Percentiles rank a stretch among this genome's conserved stretches.
These are phyloP conservation scores for Clavispora asparagi DNA, from an alignment of 805 yeast species.

Conservation along the genomic window DNA sequence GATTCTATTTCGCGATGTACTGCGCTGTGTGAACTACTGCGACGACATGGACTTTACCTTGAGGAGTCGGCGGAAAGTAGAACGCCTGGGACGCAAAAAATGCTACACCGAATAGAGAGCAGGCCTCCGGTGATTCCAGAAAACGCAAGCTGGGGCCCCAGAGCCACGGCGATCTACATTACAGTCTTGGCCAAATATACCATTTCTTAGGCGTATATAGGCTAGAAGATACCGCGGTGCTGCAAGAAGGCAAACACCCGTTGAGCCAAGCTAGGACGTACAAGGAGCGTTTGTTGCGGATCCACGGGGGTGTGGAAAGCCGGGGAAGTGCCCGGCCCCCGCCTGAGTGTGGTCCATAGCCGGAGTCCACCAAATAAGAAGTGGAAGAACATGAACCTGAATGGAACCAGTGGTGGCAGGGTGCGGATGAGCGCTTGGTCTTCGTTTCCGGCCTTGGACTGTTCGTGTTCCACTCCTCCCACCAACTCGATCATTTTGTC, in stretches of 20 bases:
- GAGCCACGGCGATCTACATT: too few species aligned
- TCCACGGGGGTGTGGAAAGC: constrained; percentile 9
- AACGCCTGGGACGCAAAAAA: too few species aligned
- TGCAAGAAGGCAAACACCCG: constrained; percentile 14
- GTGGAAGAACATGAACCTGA: constrained; percentile 1
- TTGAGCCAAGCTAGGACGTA: constrained; percentile 4
- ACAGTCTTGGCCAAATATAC: too few species aligned
- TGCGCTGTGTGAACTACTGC: too few species aligned
- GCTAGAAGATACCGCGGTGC: constrained; percentile 10
- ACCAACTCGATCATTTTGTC: constrained; percentile 23
- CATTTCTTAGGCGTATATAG: too few species aligned
- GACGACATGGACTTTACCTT: too few species aligned
- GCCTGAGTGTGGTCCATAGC: constrained; percentile 1
- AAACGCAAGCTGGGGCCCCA: too few species aligned
- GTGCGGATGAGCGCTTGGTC: not conserved
- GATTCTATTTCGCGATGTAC: not conserved
- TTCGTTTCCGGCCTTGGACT: not conserved
- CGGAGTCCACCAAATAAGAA: constrained; percentile 4
- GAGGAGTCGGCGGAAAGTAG: too few species aligned
- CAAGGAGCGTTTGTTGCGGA: constrained; percentile 4
- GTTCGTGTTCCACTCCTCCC: not conserved
- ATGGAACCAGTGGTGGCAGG: not conserved
- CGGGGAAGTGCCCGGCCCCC: not conserved
- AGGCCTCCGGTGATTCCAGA: too few species aligned
- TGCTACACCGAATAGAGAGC: too few species aligned